Conservation (phyloP, 495 filamentous ascomycete species). For the Xylaria nigripes region DNA sequence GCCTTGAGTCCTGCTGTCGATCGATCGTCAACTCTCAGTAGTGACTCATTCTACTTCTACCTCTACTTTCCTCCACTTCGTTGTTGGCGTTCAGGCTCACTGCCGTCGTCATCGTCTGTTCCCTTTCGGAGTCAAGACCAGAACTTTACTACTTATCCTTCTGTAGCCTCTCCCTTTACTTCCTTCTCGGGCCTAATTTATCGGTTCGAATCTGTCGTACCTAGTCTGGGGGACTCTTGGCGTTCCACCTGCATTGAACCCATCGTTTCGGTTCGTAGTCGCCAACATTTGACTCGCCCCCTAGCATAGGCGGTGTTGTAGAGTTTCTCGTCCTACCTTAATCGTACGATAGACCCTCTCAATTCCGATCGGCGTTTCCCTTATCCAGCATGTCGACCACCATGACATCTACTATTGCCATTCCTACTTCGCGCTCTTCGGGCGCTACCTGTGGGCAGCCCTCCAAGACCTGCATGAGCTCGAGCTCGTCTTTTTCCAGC, state of each 20-base stretch:
- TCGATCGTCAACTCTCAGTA: not conserved
- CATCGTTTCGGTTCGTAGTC: slow-evolving; percentile 3
- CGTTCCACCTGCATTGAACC: slow-evolving; percentile 2
- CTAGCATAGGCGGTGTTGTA: not conserved
- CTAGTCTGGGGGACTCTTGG: not conserved
- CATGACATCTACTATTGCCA: slow-evolving; percentile 49
- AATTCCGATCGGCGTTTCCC: not conserved
- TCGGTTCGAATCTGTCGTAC: not conserved
- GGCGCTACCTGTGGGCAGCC: slow-evolving; percentile 30
- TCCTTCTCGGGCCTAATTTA: not conserved
- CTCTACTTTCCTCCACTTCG: not conserved
- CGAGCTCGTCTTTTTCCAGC: slow-evolving; percentile 47
- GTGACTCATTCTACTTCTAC: not conserved
- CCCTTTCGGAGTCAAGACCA: not conserved
- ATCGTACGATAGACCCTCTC: not conserved
- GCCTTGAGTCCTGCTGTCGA: not conserved
- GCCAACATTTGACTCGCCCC: not conserved
- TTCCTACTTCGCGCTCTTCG: slow-evolving; percentile 35
- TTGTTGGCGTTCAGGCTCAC: no score
- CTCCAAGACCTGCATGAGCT: slow-evolving; percentile 34
- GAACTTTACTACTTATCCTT: not conserved
- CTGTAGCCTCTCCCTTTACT: not conserved
- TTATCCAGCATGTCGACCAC: not conserved
- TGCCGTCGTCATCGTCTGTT: not conserved
- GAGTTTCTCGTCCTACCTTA: not conserved